A percentile compares a stretch with the other conserved stretches of the same genome.
Evolutionary conservation across 1,139 yeast species (phyloP).

Genomic region (Nakaseomyces nivariensis): DNA sequence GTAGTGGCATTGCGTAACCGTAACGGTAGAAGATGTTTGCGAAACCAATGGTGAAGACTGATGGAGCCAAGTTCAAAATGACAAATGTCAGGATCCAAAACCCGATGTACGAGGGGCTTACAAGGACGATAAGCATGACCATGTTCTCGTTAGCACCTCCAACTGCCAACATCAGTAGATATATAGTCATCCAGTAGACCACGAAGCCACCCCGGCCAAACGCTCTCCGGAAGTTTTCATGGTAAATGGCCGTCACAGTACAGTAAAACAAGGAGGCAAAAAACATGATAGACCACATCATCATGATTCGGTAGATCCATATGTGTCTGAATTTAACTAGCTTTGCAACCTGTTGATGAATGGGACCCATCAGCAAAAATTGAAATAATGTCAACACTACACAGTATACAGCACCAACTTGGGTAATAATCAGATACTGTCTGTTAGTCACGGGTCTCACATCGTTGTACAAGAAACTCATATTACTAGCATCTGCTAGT

Average conservation of each 20-base stretch:
- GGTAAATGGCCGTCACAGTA: conserved; percentile 50
- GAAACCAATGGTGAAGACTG: conserved; percentile 46
- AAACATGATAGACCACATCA: conserved; percentile 41
- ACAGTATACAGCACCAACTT: conserved; percentile 67
- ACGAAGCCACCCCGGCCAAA: conserved; percentile 56
- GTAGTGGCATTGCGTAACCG: conserved; percentile 60
- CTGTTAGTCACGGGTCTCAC: conserved; percentile 42
- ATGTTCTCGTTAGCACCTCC: conserved; percentile 58
- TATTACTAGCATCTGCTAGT: conserved; percentile 5
- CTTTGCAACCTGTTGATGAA: conserved; percentile 41
- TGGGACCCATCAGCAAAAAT: conserved; percentile 46
- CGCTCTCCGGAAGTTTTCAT: conserved; percentile 40
- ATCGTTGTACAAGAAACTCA: conserved; percentile 35
- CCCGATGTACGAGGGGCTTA: conserved; percentile 43
- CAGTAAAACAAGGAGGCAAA: conserved; percentile 46
- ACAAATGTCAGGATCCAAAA: conserved; percentile 53
- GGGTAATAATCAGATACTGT: conserved; percentile 52
- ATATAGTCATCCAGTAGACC: conserved; percentile 55
- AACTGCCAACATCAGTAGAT: conserved; percentile 48
- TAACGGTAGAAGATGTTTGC: conserved; percentile 45
- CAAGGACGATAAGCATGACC: conserved; percentile 38
- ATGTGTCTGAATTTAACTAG: conserved; percentile 38
- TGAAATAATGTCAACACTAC: conserved; percentile 59
- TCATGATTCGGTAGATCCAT: conserved; percentile 39
- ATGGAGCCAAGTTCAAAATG: conserved; percentile 48